Base-by-base conservation (phyloP, 257 asterid genomes). In the Linaria vulgaris region DNA sequence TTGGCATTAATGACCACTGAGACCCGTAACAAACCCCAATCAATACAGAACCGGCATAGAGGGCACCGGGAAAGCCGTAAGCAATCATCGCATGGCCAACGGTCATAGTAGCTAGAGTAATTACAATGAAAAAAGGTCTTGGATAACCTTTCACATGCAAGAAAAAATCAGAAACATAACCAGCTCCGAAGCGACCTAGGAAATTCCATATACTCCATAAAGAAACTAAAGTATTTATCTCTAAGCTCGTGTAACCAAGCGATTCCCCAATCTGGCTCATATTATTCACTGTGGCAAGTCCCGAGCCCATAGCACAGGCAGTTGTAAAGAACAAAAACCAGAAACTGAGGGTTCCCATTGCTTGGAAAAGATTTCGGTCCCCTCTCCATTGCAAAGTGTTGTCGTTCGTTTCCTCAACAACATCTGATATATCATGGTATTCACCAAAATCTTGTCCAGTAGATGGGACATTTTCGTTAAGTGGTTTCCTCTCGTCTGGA, bases 121-220 rank as follows among this genome's bases (percentile, higher is more conserved):
- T 66, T 17, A 53, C 82, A 16, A 88, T 80, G 48, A 91, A 88
- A 25, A 86, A 39, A 4, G 96, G 96, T 73, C 98, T 82, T 8
- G 91, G 71, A 71, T 77, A 85, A 63, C 85, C 83, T 65, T 80
- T 78, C 4, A 24, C 63, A 4, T 76, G 86, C 66, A 84, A 68
- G 77, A 84, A 81, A 56, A 78, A 88, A 41, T 91, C 98, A 15
- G 98, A 91, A 30, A 88, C 60, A 67, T 74, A 88, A 48, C 95
- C 96, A 5, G 85, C 88, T 57, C 95, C 98, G 66, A 91, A 82
- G 21, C 96, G 94, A 30, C 96, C 98, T 38, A 85, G 70, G 58
- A 86, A 91, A 78, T 88, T 91, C 96, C 94, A 88, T 31, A 91
- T 91, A 80, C 96, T 88, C 96, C 98, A 91, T 31, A 91, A 69